A percentile compares a stretch with the other conserved stretches of the same genome.
Conservation (phyloP, 176 grass and related monocot genomes). For the Avena insularis region DNA sequence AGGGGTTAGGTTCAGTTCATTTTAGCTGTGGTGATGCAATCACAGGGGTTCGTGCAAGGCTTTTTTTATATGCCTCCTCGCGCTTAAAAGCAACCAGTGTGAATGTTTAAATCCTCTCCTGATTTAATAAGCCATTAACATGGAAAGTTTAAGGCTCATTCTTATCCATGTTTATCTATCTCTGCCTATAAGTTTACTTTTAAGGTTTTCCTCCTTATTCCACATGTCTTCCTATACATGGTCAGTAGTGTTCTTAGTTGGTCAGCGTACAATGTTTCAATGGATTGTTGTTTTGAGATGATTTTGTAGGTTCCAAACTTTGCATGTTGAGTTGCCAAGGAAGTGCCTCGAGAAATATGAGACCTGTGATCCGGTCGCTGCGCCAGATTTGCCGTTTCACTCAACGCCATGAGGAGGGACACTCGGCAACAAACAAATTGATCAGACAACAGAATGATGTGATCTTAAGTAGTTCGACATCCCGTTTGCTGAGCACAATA, state of each 20-base stretch:
- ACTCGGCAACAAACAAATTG: constrained; percentile 35
- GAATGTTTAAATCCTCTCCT: too few relatives aligned
- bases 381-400: constrained; percentile 44
- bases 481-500: constrained; percentile 34
- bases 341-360: constrained; percentile 58
- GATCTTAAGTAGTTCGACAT: constrained; percentile 29
- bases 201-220: constrained; percentile 23
- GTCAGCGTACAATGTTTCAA: not conserved
- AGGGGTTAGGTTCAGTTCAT: too few relatives aligned
- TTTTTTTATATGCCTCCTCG: too few relatives aligned
- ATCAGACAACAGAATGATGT: constrained; percentile 40
- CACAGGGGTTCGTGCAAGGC: too few relatives aligned
- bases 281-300: constrained; percentile 19
- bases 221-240: constrained; percentile 13
- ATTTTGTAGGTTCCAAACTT: constrained; percentile 41
- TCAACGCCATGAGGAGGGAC: constrained; percentile 26
- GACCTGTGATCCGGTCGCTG: constrained; percentile 53
- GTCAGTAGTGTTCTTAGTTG: constrained; percentile 1
- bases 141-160: too few relatives aligned
- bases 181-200: constrained; percentile 36
- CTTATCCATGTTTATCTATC: too few relatives aligned
- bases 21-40: too few relatives aligned
- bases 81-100: too few relatives aligned
- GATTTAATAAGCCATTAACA: too few relatives aligned
- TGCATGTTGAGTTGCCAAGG: constrained; percentile 27